These are phyloP conservation scores for Pleochaeta shiraiana DNA, from an alignment of 2,329 filamentous ascomycete species.

Conservation along the genomic window DNA sequence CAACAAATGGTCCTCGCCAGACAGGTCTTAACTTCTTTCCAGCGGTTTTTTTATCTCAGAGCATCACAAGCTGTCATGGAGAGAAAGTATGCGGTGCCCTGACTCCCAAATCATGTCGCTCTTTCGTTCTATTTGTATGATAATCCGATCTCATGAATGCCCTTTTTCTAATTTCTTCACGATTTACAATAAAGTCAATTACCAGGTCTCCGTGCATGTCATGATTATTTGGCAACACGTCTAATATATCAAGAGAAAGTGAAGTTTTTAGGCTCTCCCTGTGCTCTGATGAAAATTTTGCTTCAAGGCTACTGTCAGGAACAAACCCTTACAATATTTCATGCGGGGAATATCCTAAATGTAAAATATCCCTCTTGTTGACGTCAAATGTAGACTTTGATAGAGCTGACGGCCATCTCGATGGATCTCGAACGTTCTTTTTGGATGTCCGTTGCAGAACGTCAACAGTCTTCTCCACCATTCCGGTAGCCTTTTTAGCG, in stretches of 20 bases:
- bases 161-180: not conserved
- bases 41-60: too few relatives aligned
- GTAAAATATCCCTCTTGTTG: not conserved
- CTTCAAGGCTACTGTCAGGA: not conserved
- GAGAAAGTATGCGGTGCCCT: not conserved
- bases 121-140: not conserved
- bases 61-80: not conserved
- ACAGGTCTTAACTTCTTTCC: not conserved
- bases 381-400: not conserved
- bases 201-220: not conserved
- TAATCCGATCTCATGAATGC: not conserved
- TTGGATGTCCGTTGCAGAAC: not conserved
- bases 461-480: slow-evolving; percentile 4
- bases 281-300: not conserved
- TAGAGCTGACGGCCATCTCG: not conserved
- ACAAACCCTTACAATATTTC: not conserved
- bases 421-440: not conserved
- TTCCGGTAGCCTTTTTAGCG: not conserved
- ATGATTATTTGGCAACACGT: not conserved
- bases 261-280: not conserved
- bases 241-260: not conserved
- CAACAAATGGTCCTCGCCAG: not conserved
- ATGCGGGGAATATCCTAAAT: not conserved
- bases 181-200: not conserved
- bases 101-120: not conserved